phyloP scores from a whole-genome alignment of 2,329 filamentous ascomycete genomes.

The Cladosporium phlei region DNA sequence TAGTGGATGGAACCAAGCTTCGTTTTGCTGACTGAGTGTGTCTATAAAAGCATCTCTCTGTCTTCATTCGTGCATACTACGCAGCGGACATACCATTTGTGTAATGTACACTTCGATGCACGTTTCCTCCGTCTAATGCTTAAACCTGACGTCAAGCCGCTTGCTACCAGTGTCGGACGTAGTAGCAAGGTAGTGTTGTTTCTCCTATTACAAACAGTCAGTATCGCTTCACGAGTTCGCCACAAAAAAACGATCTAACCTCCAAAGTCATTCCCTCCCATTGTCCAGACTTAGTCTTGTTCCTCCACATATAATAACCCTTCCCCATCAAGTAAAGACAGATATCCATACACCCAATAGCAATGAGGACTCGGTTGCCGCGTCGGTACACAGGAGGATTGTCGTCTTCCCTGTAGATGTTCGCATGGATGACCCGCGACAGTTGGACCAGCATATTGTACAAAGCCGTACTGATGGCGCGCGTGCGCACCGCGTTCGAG shows the following conservation, averaged over 20 bases:
- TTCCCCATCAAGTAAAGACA: conserved; percentile 29
- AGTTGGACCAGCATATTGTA: conserved; percentile 54
- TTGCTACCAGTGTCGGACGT: conserved; percentile 38
- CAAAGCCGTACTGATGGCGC: conserved; percentile 59
- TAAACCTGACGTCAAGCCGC: conserved; percentile 38
- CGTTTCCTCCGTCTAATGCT: background rate
- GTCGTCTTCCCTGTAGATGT: conserved; percentile 35
- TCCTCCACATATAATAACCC: conserved; percentile 31
- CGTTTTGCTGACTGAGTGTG: too few species aligned
- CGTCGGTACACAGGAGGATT: conserved; percentile 34
- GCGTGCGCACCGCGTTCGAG: conserved; percentile 56
- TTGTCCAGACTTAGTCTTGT: conserved; percentile 33
- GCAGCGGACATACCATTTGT: too few species aligned
- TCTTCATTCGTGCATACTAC: too few species aligned
- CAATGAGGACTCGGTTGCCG: conserved; percentile 35
- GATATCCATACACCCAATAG: conserved; percentile 29
- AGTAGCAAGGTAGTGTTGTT: conserved; percentile 44
- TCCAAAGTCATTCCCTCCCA: conserved; percentile 49
- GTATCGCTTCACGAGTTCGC: background rate
- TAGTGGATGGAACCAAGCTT: too few species aligned
- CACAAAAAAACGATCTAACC: conserved; percentile 15
- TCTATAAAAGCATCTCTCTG: too few species aligned
- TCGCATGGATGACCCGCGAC: conserved; percentile 42
- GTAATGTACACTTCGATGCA: too few species aligned
- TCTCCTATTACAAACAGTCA: conserved; percentile 33